Evolutionary conservation across 768 basidiomycete genomes (phyloP).

Genomic region (Nevesoporus exiguus): DNA sequence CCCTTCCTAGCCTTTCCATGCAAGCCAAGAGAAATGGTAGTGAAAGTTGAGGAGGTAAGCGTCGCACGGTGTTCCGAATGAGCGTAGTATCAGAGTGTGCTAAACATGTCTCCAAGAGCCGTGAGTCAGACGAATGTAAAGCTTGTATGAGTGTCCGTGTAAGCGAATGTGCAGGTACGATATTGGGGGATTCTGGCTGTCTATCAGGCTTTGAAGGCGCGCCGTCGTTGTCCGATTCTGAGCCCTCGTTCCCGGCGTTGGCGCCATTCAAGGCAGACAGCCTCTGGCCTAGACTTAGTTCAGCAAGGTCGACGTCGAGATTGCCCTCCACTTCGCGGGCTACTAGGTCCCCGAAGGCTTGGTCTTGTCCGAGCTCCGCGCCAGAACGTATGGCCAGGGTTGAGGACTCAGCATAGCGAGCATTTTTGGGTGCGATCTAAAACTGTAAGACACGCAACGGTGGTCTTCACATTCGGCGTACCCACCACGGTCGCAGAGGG

Average conservation of each 20-base stretch:
- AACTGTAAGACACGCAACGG: conserved; percentile 18
- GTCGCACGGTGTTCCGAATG: conserved; percentile 82
- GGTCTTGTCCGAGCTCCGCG: conserved; percentile 57
- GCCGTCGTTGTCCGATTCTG: conserved; percentile 44
- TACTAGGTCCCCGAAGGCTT: conserved; percentile 47
- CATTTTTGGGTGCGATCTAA: conserved; percentile 46
- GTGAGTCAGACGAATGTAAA: conserved; percentile 89
- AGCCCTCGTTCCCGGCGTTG: conserved; percentile 36
- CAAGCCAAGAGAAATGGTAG: conserved; percentile 84
- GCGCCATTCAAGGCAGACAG: conserved; percentile 67
- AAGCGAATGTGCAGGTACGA: conserved; percentile 78
- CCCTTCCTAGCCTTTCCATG: conserved; percentile 82
- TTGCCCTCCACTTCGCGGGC: conserved; percentile 58
- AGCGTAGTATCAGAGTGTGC: conserved; percentile 77
- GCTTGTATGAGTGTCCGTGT: conserved; percentile 95
- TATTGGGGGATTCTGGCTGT: conserved; percentile 31
- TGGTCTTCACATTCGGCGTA: background rate
- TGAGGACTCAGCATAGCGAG: conserved; percentile 64
- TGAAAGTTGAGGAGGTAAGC: conserved; percentile 83
- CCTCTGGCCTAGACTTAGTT: conserved; percentile 88
- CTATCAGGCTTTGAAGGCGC: conserved; percentile 15
- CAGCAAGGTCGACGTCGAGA: conserved; percentile 81
- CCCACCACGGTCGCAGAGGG: conserved; percentile 19
- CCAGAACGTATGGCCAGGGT: conserved; percentile 66
- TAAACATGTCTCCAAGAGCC: conserved; percentile 82